Evolutionary conservation across 805 yeast species (phyloP).

Genomic region (Debaryomyces prosopidis): DNA sequence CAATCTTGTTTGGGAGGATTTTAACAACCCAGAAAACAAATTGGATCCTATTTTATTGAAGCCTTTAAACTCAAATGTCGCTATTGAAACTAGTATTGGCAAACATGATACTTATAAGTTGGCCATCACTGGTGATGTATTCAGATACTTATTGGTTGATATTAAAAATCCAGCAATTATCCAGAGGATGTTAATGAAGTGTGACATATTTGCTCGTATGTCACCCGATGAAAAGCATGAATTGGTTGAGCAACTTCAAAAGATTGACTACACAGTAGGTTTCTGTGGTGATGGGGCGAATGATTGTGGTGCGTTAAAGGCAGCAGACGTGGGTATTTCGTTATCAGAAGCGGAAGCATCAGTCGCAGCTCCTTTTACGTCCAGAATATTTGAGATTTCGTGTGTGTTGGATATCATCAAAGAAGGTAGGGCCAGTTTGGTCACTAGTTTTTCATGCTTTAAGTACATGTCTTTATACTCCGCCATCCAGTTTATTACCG

Average conservation of each 20-base stretch:
- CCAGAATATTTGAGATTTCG: slow-evolving; percentile 83
- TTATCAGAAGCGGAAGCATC: slow-evolving; percentile 97
- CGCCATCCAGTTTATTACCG: slow-evolving; percentile 92
- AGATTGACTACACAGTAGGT: slow-evolving; percentile 87
- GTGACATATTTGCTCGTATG: slow-evolving; percentile 91
- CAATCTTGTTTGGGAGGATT: slow-evolving; percentile 66
- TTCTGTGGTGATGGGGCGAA: slow-evolving; percentile 99
- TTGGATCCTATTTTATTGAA: slow-evolving; percentile 67
- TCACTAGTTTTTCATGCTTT: slow-evolving; percentile 94
- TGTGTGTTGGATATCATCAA: slow-evolving; percentile 89
- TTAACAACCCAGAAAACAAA: slow-evolving; percentile 52
- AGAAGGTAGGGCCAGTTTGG: slow-evolving; percentile 94
- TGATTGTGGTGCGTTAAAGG: slow-evolving; percentile 97
- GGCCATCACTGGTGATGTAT: slow-evolving; percentile 92
- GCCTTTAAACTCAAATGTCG: slow-evolving; percentile 36
- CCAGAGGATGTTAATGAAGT: slow-evolving; percentile 63
- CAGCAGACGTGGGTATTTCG: slow-evolving; percentile 96
- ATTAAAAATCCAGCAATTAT: slow-evolving; percentile 40
- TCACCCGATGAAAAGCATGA: slow-evolving; percentile 99
- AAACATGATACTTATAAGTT: slow-evolving; percentile 46
- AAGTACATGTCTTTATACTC: slow-evolving; percentile 97
- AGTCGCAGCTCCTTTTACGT: slow-evolving; percentile 98
- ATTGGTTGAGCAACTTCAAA: slow-evolving; percentile 82
- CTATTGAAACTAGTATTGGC: neutral
- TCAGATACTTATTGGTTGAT: slow-evolving; percentile 70